Conservation (phyloP, 73 alveolate genomes). For the Halteria grandinella region DNA sequence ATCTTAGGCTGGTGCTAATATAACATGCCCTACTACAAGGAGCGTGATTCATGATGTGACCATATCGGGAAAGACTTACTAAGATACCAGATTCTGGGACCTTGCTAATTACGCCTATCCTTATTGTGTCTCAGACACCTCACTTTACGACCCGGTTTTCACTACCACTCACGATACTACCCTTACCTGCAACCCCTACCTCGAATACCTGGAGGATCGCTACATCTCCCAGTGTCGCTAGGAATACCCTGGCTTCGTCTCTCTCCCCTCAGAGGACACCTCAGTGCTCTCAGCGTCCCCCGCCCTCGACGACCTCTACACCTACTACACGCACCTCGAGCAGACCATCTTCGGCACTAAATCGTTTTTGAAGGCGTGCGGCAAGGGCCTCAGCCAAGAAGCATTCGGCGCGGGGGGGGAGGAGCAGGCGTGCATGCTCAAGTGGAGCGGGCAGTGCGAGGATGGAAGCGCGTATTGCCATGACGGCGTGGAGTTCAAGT, state of each 20-base stretch:
- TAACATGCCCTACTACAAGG: conserved; percentile 38
- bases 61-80: neutral
- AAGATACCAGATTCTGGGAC: conserved; percentile 39
- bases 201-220: too few species aligned
- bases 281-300: too few species aligned
- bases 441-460: conserved; percentile 12
- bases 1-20: conserved; percentile 23
- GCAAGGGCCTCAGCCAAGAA: too few species aligned
- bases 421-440: conserved; percentile 21
- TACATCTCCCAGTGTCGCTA: too few species aligned
- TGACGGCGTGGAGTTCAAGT: conserved; percentile 11
- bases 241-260: too few species aligned
- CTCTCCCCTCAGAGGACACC: too few species aligned
- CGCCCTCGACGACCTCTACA: too few species aligned
- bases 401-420: too few species aligned
- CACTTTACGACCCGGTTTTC: neutral
- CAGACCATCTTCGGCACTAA: neutral
- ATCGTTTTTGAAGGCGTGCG: neutral
- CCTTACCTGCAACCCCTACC: too few species aligned
- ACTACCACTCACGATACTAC: neutral
- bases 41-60: neutral
- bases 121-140: conserved; percentile 1
- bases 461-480: conserved; percentile 17
- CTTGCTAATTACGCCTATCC: conserved; percentile 1
- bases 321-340: neutral